Base-by-base conservation (phyloP, 306 rosid genomes). In the Rosa rugosa region DNA sequence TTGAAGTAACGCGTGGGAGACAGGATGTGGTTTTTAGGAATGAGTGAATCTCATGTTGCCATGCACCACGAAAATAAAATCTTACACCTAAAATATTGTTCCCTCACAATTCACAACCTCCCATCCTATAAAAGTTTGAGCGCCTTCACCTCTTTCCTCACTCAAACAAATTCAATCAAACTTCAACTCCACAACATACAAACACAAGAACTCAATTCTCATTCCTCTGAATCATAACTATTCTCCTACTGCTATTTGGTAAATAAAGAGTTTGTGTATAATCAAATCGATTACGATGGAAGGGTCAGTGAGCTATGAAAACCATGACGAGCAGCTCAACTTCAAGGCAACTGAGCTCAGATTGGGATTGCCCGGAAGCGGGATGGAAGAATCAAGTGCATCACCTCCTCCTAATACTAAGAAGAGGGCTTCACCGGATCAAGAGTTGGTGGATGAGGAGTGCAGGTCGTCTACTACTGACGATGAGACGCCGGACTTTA, bases 301-400 rank as follows among this genome's bases (percentile, higher is more conserved):
- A 69, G 83, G 67, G 47, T 51, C 74, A 64, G 77, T 73, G 8
- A 81, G 57, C 51, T 88, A 56, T 49, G 83, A 82, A 50, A 69
- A 36, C 8, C 83, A 40, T 17, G 79, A 85, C 64, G 79, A 76
- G 16, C 79, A 76, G 62, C 73, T 86, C 75, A 88, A 90, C 76
- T 76, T 89, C 31, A 82, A 81, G 84, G 92, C 69, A 25, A 87
- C 90, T 18, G 92, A 91, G 85, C 87, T 93, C 66, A 88, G 89
- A 73, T 80, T 93, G 73, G 98, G 97, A 34, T 81, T 91, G 73
- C 95, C 95, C 0, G 95, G 97, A 7, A 72, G 77, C 23, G 11
- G 42, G 1, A 71, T 31, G 1, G 77, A 87, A 34, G 85, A 82
- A 73, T 4, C 53, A 70, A 71, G 84, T 56, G 63, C 63, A 17